A percentile compares a stretch with the other conserved stretches of the same genome.
These are phyloP conservation scores for Arachis monticola DNA, from an alignment of 331 rosid genomes.

Conservation along the genomic window DNA sequence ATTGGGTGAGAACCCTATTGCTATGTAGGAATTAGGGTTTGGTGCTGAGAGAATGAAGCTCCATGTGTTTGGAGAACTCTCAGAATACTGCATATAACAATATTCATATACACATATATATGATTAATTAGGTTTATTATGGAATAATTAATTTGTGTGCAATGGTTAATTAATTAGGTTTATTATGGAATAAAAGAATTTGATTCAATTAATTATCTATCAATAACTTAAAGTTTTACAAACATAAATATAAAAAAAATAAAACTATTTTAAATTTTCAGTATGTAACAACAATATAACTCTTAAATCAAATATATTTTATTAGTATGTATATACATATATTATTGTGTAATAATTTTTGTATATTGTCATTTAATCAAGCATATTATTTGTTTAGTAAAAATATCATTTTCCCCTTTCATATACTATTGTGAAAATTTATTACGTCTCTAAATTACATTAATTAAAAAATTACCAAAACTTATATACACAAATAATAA, in stretches of 20 bases:
- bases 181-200: not conserved
- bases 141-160: not conserved
- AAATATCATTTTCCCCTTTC: no score
- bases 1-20: slow-evolving; percentile 73
- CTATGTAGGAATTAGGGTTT: slow-evolving; percentile 54
- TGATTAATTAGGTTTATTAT: no score
- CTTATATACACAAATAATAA: not conserved
- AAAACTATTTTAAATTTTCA: no score
- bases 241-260: no score
- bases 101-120: not conserved
- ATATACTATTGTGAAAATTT: no score
- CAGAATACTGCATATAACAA: slow-evolving; percentile 54
- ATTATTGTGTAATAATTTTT: not conserved
- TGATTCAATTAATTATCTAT: no score
- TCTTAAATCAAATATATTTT: no score
- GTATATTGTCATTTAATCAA: not conserved
- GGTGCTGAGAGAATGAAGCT: slow-evolving; percentile 76
- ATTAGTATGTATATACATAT: not conserved
- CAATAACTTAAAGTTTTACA: no score
- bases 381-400: not conserved
- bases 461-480: no score
- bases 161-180: no score
- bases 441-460: no score
- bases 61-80: slow-evolving; percentile 58
- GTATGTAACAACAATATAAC: no score